Evolutionary conservation across 257 asterid species (phyloP), one percentile per base, ranked within the genome.

Genomic region (Cruciata laevipes): DNA sequence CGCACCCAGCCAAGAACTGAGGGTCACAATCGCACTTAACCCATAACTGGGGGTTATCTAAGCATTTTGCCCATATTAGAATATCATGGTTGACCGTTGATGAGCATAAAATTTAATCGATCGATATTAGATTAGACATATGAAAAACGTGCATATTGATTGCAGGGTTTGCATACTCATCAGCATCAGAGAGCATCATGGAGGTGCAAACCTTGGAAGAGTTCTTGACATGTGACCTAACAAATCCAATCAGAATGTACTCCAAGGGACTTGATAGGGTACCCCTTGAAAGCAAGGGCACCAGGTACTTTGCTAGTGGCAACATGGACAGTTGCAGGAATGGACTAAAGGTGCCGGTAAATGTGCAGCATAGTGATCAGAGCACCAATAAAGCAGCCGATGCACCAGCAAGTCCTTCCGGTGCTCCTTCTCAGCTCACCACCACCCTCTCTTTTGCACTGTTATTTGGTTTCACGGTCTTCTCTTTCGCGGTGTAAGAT

Each of bases 301-400:
- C 52, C 24, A 74, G 93, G 24, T 91, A 78, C 87, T 86, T 91
- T 74, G 44, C 84, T 2, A 91, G 96, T 38, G 83, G 70, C 2
- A 78, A 85, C 73, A 58, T 23, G 0, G 84, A 81, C 42, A 81
- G 59, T 49, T 90, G 97, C 85, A 76, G 73, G 4, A 81, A 80
- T 27, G 97, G 97, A 11, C 76, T 86, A 44, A 90, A 82, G 82
- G 70, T 90, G 6, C 89, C 85, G 1, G 83, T 90, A 1, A 35
- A 73, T 6, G 85, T 90, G 21, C 69, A 70, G 30, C 80, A 88
- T 17, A 3, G 42, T 21, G 25, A 20, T 37, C 16, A 63, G 37
- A 30, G 73, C 6, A 3, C 64, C 4, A 7, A 14, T 49, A 6
- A 3, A 14, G 20, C 21, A 13, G 56, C 20, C 5, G 20, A 13